These are phyloP conservation scores for Pseudogymnoascus sp. DNA, from an alignment of 2,329 filamentous ascomycete genomes.

Conservation along the genomic window DNA sequence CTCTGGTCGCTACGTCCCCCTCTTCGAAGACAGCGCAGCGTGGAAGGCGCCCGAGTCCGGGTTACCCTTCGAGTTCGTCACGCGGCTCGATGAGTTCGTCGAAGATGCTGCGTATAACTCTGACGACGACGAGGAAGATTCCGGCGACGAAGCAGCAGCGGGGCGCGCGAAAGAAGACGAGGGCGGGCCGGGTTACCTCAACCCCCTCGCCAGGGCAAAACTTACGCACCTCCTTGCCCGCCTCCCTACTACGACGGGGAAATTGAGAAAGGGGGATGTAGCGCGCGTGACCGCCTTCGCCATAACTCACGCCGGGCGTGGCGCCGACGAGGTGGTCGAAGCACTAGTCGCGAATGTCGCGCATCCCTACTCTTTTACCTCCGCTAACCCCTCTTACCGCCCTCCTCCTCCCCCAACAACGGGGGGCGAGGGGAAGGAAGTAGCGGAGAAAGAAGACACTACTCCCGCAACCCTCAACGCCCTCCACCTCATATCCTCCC, in stretches of 20 bases:
- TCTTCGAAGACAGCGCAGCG: conserved; percentile 69
- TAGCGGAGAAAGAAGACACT: conserved; percentile 48
- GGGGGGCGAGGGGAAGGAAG: conserved; percentile 34
- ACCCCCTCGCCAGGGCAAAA: conserved; percentile 76
- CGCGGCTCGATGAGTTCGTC: conserved; percentile 67
- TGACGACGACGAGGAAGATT: conserved; percentile 69
- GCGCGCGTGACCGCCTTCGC: conserved; percentile 82
- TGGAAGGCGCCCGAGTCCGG: conserved; percentile 70
- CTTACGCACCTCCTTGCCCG: conserved; percentile 76
- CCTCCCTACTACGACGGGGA: conserved; percentile 66
- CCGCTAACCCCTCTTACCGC: conserved; percentile 51
- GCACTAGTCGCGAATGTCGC: conserved; percentile 77
- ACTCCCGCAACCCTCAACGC: conserved; percentile 71
- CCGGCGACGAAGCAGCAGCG: conserved; percentile 38
- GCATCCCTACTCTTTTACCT: conserved; percentile 64
- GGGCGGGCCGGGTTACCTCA: conserved; percentile 50
- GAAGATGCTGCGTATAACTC: conserved; percentile 82
- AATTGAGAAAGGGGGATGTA: conserved; percentile 74
- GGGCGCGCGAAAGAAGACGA: conserved; percentile 26
- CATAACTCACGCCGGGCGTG: conserved; percentile 75
- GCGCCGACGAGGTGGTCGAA: conserved; percentile 85
- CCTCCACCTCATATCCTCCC: conserved; percentile 68
- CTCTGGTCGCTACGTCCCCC: conserved; percentile 47
- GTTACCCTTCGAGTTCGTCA: conserved; percentile 75
- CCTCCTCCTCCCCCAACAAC: conserved; percentile 24